Conservation (phyloP, 768 basidiomycete species). For the Psilocybe sp. region DNA sequence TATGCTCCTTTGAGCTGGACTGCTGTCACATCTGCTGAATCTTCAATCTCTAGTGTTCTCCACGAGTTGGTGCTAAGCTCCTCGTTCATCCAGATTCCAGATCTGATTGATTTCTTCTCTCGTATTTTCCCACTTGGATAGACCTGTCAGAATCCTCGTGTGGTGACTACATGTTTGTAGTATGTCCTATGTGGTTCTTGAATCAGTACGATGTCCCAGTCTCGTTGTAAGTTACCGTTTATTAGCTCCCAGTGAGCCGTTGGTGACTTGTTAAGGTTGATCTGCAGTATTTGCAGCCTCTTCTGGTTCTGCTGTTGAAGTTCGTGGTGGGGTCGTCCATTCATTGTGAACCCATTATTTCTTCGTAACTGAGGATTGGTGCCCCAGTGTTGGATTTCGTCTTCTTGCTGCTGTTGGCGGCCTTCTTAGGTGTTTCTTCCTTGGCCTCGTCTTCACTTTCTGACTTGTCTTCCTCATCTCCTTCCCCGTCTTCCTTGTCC, state of each 20-base stretch:
- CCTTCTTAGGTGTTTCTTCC: no score
- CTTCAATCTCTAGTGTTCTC: conserved; percentile 15
- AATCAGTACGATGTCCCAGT: conserved; percentile 7
- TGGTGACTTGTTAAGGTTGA: conserved; percentile 15
- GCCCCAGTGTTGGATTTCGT: no score
- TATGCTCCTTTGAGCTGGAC: conserved; percentile 15
- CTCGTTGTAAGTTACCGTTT: neutral
- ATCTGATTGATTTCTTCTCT: neutral
- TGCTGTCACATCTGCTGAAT: conserved; percentile 21
- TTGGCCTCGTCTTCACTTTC: no score
- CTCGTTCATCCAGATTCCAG: conserved; percentile 2
- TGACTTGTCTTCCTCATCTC: no score
- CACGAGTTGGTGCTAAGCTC: conserved; percentile 13
- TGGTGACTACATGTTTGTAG: neutral
- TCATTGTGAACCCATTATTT: no score
- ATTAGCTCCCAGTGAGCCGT: no score
- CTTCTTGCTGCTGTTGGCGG: no score
- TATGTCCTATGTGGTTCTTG: conserved; percentile 10
- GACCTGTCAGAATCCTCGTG: neutral
- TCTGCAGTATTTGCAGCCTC: conserved; percentile 1
- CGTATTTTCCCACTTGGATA: neutral
- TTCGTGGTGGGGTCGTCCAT: no score
- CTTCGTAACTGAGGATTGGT: no score
- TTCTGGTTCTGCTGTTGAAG: no score
- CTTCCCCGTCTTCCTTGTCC: no score